Evolutionary conservation across 139 green algal genomes (phyloP).

Genomic region (Coelastrella sp.): DNA sequence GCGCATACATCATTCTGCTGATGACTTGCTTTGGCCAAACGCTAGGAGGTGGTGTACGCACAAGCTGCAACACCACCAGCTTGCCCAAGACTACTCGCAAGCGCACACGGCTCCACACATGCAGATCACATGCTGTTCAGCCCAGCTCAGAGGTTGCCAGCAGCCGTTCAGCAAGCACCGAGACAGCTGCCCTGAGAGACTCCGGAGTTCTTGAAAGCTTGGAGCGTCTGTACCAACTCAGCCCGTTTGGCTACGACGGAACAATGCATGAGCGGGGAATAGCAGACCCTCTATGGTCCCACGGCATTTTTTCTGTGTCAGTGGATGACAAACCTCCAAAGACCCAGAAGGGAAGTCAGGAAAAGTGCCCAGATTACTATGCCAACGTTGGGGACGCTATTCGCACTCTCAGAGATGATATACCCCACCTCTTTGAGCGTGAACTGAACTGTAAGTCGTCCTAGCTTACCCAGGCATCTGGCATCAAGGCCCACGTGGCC

Average conservation of each 20-base stretch:
- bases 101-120: background rate
- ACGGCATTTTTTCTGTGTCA: conserved; percentile 36
- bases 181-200: background rate
- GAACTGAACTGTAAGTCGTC: conserved; percentile 92
- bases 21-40: background rate
- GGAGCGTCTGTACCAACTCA: conserved; percentile 36
- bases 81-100: background rate
- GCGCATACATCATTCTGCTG: background rate
- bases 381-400: conserved; percentile 95
- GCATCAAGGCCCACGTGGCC: too few relatives aligned
- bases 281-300: conserved; percentile 12
- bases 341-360: background rate
- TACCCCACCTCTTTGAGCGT: conserved; percentile 86
- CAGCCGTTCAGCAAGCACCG: background rate
- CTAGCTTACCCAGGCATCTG: too few relatives aligned
- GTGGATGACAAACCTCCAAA: conserved; percentile 39
- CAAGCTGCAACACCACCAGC: background rate
- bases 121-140: background rate
- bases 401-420: conserved; percentile 88
- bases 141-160: background rate
- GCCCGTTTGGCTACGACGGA: background rate
- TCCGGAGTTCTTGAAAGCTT: background rate
- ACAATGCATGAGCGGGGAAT: background rate
- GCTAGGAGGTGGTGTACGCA: background rate
- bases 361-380: conserved; percentile 86